Percentiles rank a stretch among this genome's conserved stretches.
phyloP scores from a whole-genome alignment of 169 alveolate species.

The Plasmodium coatneyi region DNA sequence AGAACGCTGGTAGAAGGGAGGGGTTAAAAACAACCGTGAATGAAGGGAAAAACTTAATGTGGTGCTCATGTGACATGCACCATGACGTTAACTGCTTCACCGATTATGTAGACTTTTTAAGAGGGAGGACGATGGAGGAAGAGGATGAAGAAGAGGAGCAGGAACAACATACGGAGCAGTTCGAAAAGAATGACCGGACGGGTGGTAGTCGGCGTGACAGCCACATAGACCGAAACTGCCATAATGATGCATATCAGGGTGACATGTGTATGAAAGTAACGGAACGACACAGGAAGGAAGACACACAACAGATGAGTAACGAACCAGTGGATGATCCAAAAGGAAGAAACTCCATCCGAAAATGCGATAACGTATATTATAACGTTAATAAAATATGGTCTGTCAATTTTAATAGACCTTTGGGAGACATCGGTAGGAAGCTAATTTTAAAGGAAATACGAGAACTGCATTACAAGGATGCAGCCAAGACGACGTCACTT shows the following conservation, averaged over 20 bases:
- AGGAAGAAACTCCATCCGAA: neutral
- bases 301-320: neutral
- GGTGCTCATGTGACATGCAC: constrained; percentile 28
- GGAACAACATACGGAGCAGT: neutral
- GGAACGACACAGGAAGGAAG: neutral
- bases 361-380: constrained; percentile 25
- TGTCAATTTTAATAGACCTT: constrained; percentile 23
- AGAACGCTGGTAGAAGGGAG: neutral
- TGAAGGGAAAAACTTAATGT: neutral
- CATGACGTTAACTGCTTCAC: neutral
- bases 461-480: constrained; percentile 44
- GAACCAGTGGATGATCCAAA: neutral
- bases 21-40: neutral
- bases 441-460: constrained; percentile 38
- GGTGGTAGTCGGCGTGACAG: neutral
- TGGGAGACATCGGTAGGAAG: constrained; percentile 54
- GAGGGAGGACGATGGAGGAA: neutral
- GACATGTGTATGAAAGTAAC: neutral
- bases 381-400: constrained; percentile 34
- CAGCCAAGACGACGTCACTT: constrained; percentile 20
- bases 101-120: constrained; percentile 10
- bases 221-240: neutral
- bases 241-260: neutral
- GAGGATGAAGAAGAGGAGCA: neutral
- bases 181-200: neutral